phyloP scores from a whole-genome alignment of 192 early-diverging fungal species.

The Borealophlyctis nickersoniae region DNA sequence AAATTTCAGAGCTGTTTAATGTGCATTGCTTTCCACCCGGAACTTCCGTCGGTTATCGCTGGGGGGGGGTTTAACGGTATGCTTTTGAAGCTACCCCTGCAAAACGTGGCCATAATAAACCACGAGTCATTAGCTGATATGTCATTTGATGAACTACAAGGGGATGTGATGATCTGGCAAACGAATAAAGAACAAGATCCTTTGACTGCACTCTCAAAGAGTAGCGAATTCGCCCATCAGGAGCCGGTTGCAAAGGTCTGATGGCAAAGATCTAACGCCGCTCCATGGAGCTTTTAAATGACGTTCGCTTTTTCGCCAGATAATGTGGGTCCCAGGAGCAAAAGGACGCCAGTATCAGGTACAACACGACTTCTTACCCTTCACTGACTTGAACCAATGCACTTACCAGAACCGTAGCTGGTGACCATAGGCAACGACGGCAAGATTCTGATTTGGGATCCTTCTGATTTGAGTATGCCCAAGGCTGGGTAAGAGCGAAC shows the following conservation, averaged over 20 bases:
- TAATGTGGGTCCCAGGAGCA: conserved; percentile 36
- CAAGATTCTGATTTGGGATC: conserved; percentile 42
- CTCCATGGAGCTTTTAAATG: too few relatives aligned
- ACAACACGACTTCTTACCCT: neutral
- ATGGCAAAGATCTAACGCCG: too few relatives aligned
- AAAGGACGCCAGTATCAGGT: conserved; percentile 35
- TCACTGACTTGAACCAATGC: neutral
- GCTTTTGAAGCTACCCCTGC: too few relatives aligned
- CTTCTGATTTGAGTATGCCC: conserved; percentile 23
- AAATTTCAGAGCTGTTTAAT: conserved; percentile 42
- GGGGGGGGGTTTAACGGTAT: conserved; percentile 43
- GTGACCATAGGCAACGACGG: conserved; percentile 44
- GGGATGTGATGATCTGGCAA: conserved; percentile 40
- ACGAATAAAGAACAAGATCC: conserved; percentile 41
- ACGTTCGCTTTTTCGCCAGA: conserved; percentile 1
- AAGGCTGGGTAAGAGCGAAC: conserved; percentile 24
- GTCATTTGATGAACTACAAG: too few relatives aligned
- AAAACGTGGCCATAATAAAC: too few relatives aligned
- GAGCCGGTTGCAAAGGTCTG: conserved; percentile 41
- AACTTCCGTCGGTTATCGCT: conserved; percentile 37
- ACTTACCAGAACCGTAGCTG: conserved; percentile 18
- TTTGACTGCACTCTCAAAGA: conserved; percentile 26
- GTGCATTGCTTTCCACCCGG: conserved; percentile 45
- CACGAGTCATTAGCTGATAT: too few relatives aligned
- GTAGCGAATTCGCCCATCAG: conserved; percentile 42